Base-by-base conservation (phyloP, 2,329 filamentous ascomycete genomes). In the Tolypocladium inflatum region DNA sequence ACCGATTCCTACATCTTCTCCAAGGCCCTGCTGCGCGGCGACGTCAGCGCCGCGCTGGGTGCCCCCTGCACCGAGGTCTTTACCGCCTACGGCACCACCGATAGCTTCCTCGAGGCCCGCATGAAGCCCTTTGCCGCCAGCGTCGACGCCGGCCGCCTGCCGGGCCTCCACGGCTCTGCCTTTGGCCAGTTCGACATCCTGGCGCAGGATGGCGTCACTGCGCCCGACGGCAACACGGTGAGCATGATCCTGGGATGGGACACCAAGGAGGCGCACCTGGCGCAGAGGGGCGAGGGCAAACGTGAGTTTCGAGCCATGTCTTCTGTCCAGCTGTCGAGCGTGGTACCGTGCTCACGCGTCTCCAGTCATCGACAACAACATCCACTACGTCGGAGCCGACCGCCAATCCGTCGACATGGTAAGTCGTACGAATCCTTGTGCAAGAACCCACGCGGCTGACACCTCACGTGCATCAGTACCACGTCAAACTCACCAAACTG, bases 61-160 rank as follows among this genome's bases (percentile, higher is more conserved):
- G 70, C 72, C 5, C 73, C 73, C 26, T 69, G 68, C 59, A 74
- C 72, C n/a, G 74, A 75, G 63, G 63, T 76, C 51, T 67, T 75
- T 56, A 67, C 69, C 26, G 69, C 68, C 26, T 71, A 68, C 62
- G 72, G 69, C 55, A 62, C 66, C 10, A 66, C 71, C 3, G 62
- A 70, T 1, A 62, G 60, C 9, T 76, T 72, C 45, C 65, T 70
- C 30, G 61, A 67, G 51, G 62, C 65, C 42, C 64, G 67, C n/a
- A 63, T 73, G 63, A 62, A 60, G 51, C 63, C 65, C 5, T 72
- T 72, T 55, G 61, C 64, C 15, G 52, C 60, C 10, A 63, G 62
- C 42, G 60, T 68, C 30, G 63, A 65, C 8, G 59, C 62, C 39
- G 63, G 61, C 17, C 57, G 58, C 4, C 58, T 72, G 41, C 58